Evolutionary conservation across 768 basidiomycete genomes (phyloP).

Genomic region (Clavaria fumosa): DNA sequence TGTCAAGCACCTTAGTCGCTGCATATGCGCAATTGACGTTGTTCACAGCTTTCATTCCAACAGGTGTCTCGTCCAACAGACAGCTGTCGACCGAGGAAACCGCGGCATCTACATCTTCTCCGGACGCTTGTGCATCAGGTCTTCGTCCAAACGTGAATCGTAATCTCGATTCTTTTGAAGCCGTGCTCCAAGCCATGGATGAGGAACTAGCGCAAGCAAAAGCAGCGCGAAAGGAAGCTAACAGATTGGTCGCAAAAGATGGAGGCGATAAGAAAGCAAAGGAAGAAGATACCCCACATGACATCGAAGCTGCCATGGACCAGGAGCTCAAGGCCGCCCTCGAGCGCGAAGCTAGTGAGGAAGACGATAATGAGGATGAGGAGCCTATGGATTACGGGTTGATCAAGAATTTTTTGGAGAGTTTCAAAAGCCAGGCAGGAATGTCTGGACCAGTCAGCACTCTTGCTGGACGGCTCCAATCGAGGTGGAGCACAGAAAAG

Average conservation of each 20-base stretch:
- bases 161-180: conserved; percentile 82
- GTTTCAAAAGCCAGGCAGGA: conserved; percentile 86
- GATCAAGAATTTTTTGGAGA: conserved; percentile 95
- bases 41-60: too few relatives aligned
- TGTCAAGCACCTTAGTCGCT: too few relatives aligned
- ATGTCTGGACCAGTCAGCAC: conserved; percentile 85
- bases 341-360: conserved; percentile 33
- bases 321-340: conserved; percentile 61
- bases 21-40: too few relatives aligned
- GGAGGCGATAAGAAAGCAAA: conserved; percentile 20
- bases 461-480: conserved; percentile 70
- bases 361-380: conserved; percentile 35
- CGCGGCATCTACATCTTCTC: conserved; percentile 14
- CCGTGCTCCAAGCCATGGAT: conserved; percentile 95
- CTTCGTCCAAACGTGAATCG: conserved; percentile 38
- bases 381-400: conserved; percentile 66
- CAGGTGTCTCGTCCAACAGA: too few relatives aligned
- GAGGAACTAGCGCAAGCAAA: conserved; percentile 53
- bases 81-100: too few relatives aligned
- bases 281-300: conserved; percentile 27
- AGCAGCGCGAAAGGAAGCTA: conserved; percentile 19
- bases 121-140: conserved; percentile 12
- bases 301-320: conserved; percentile 80
- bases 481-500: conserved; percentile 59
- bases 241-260: conserved; percentile 6